A percentile compares a stretch with the other conserved stretches of the same genome.
phyloP scores from a whole-genome alignment of 805 yeast genomes.

The Trichomonascus vanleenenianus region DNA sequence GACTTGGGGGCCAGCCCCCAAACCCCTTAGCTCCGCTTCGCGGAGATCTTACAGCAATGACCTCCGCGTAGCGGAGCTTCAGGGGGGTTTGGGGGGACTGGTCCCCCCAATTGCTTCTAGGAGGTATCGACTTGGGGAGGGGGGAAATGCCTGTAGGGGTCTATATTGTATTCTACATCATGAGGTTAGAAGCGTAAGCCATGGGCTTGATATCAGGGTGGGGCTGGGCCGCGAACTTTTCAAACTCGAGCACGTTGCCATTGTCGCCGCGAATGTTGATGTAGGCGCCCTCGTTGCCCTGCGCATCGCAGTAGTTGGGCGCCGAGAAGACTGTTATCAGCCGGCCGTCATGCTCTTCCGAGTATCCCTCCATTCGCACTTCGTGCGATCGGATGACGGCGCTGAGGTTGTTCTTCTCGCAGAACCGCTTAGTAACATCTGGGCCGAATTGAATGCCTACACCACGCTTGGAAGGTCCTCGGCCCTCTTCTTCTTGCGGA shows the following conservation, averaged over 20 bases:
- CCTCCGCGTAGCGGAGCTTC: too few species aligned
- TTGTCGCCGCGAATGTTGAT: conserved; percentile 54
- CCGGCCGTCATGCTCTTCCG: conserved; percentile 76
- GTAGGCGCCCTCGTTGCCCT: conserved; percentile 86
- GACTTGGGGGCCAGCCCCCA: too few species aligned
- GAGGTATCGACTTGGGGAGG: too few species aligned
- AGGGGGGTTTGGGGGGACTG: too few species aligned
- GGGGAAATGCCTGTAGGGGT: too few species aligned
- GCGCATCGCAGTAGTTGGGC: conserved; percentile 92
- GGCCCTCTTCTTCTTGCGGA: conserved; percentile 73
- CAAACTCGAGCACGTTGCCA: conserved; percentile 39
- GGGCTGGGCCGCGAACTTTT: conserved; percentile 69
- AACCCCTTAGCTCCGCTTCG: too few species aligned
- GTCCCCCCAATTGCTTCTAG: too few species aligned
- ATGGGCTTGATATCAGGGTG: conserved; percentile 92
- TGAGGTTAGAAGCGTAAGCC: conserved; percentile 60
- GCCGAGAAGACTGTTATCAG: conserved; percentile 95
- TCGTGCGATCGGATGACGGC: conserved; percentile 92
- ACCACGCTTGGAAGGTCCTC: conserved; percentile 88
- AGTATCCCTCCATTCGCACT: conserved; percentile 86
- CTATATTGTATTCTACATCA: too few species aligned
- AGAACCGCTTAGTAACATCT: conserved; percentile 76
- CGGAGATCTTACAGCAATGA: too few species aligned
- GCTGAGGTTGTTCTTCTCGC: conserved; percentile 60
- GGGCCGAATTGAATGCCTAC: conserved; percentile 96